phyloP scores from a whole-genome alignment of 2,329 filamentous ascomycete species.

The Lomentospora prolificans region DNA sequence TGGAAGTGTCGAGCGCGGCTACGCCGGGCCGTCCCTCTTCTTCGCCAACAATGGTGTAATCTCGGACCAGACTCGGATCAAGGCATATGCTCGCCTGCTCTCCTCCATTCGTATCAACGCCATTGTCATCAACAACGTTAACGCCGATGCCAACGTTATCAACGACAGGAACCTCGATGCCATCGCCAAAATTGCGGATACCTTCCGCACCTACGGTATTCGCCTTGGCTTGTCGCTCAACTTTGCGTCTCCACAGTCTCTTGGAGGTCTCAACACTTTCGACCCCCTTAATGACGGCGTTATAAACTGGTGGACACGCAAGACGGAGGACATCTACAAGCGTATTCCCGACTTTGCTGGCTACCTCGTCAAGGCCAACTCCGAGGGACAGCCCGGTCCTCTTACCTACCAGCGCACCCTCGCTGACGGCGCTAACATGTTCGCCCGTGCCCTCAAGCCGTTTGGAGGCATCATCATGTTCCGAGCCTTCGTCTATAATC shows the following conservation, averaged over 20 bases:
- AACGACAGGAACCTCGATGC: conserved; percentile 49
- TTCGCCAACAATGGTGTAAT: conserved; percentile 47
- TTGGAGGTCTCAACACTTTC: conserved; percentile 49
- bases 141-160: conserved; percentile 52
- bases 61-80: conserved; percentile 47
- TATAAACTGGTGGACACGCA: conserved; percentile 51
- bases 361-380: conserved; percentile 62
- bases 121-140: conserved; percentile 62
- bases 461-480: conserved; percentile 58
- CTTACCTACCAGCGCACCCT: conserved; percentile 61
- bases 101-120: conserved; percentile 59
- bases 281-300: conserved; percentile 54
- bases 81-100: conserved; percentile 55
- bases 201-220: conserved; percentile 57
- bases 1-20: conserved; percentile 57
- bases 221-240: conserved; percentile 57
- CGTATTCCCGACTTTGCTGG: conserved; percentile 58
- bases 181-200: conserved; percentile 51
- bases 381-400: conserved; percentile 62
- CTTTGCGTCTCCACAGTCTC: conserved; percentile 52
- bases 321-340: conserved; percentile 49
- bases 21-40: conserved; percentile 59
- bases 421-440: conserved; percentile 58
- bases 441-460: conserved; percentile 47
- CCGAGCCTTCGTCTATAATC: conserved; percentile 62